These are phyloP conservation scores for Cystobasidium pallidum DNA, from an alignment of 1,284 basidiomycete species.

Conservation along the genomic window DNA sequence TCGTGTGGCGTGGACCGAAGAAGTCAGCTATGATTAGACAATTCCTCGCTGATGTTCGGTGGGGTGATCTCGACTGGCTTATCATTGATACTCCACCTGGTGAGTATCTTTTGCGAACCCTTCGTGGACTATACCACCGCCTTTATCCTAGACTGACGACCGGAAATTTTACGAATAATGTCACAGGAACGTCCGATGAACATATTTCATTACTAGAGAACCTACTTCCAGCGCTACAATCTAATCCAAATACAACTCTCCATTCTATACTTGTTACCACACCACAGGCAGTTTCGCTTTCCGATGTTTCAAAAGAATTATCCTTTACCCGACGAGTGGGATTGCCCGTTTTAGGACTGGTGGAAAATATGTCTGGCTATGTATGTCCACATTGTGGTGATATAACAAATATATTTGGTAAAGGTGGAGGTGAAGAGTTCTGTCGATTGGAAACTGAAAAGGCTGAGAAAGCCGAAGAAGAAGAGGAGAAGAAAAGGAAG, in stretches of 20 bases:
- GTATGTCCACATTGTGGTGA: conserved; percentile 84
- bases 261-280: conserved; percentile 91
- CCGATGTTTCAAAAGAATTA: conserved; percentile 93
- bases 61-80: conserved; percentile 95
- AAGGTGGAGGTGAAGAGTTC: conserved; percentile 80
- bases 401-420: conserved; percentile 92
- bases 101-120: conserved; percentile 57
- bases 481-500: no score
- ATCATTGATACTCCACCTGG: conserved; percentile 97
- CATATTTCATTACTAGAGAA: conserved; percentile 95
- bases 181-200: conserved; percentile 91
- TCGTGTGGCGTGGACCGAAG: conserved; percentile 98
- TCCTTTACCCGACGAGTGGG: conserved; percentile 87
- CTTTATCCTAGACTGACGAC: background rate
- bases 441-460: conserved; percentile 49
- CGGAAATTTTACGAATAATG: no score
- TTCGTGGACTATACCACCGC: no score
- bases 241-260: conserved; percentile 49
- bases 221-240: conserved; percentile 69
- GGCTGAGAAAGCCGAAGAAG: conserved; percentile 35
- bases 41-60: conserved; percentile 92
- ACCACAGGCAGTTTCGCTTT: conserved; percentile 92
- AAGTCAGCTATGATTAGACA: conserved; percentile 99
- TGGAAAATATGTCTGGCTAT: conserved; percentile 99
- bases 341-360: conserved; percentile 86